A percentile compares a stretch with the other conserved stretches of the same genome.
These are phyloP conservation scores for Ploettnerulaceae sp. DNA, from an alignment of 2,329 filamentous ascomycete species.

Conservation along the genomic window DNA sequence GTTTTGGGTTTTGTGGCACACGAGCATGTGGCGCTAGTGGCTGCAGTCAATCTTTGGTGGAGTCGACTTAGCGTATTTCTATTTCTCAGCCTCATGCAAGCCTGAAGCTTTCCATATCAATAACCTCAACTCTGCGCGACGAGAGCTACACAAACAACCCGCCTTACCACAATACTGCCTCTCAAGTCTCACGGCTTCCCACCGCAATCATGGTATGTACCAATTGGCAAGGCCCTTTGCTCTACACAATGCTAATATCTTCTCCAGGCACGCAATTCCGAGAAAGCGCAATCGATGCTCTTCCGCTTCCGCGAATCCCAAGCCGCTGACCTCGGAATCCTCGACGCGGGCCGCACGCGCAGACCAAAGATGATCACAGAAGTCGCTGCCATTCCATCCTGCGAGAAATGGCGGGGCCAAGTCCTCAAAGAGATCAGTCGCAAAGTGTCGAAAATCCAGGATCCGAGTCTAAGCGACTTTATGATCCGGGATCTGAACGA, in stretches of 20 bases:
- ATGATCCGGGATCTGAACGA: slow-evolving; percentile 98
- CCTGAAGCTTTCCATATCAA: not conserved
- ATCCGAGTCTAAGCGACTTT: slow-evolving; percentile 84
- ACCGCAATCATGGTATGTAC: slow-evolving; percentile 31
- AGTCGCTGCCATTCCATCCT: slow-evolving; percentile 75
- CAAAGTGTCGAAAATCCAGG: slow-evolving; percentile 95
- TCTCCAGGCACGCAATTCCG: slow-evolving; percentile 81
- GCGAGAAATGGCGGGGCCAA: slow-evolving; percentile 97
- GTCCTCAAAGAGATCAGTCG: slow-evolving; percentile 95
- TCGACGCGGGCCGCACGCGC: slow-evolving; percentile 84
- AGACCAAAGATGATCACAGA: slow-evolving; percentile 89
- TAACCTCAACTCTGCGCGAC: slow-evolving; percentile 8
- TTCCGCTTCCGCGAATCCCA: slow-evolving; percentile 98
- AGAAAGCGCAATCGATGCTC: slow-evolving; percentile 99
- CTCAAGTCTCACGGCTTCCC: not conserved
- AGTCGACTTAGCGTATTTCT: not conserved
- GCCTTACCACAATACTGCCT: not conserved
- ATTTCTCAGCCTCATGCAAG: slow-evolving; percentile 9
- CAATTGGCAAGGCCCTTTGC: not conserved
- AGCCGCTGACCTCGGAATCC: slow-evolving; percentile 91
- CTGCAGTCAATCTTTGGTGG: slow-evolving; percentile 10
- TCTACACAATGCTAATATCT: slow-evolving; percentile 12
- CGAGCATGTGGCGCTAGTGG: slow-evolving; percentile 13
- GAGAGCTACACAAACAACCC: not conserved
- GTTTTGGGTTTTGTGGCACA: slow-evolving; percentile 11